Evolutionary conservation across 140 eudicot species (phyloP), one percentile per base, ranked within the genome.

Genomic region (Cichorium intybus): DNA sequence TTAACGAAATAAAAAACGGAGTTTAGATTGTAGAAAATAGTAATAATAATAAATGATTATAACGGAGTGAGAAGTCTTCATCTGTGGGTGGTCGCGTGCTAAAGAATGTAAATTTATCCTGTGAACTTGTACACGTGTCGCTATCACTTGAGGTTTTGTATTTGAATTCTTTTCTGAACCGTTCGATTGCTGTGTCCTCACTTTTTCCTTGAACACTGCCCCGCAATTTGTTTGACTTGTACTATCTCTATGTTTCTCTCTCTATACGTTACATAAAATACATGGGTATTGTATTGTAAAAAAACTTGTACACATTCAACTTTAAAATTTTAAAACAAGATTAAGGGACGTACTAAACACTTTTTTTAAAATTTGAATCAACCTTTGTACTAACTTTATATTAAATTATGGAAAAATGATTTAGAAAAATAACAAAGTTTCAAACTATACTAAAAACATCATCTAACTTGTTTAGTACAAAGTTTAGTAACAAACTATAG

Each of bases 61-160:
- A 15, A 18, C 21, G 20, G 52, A 29, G 34, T 15, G 67, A 28
- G 60, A 4, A 14, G 67, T 57, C 71, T 4, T 16, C n/a, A n/a
- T n/a, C n/a, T 7, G 58, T 33, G 21, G 66, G 58, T 43, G 56
- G 67, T 63, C 33, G 64, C 64, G 64, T 71, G 77, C 37, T 24
- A 26, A 41, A 62, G 28, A 11, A 57, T 64, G 66, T 16, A 14
- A 1, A 15, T 12, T 62, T 53, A 39, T 26, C 10, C 7, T 24
- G 63, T 60, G 71, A 26, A 48, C 3, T 5, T 51, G 37, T 21
- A 63, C 71, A 72, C 71, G 77, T 72, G 71, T n/a, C 77, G 3
- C 45, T 2, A 72, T 24, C 60, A 15, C 15, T 0, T 21, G 11
- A 29, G 21, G 12, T 14, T 14, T 53, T 54, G 71, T n/a, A 28